A percentile compares a stretch with the other conserved stretches of the same genome.
Evolutionary conservation across 208 protist genomes (phyloP).

Genomic region (Leishmania gerbilli): DNA sequence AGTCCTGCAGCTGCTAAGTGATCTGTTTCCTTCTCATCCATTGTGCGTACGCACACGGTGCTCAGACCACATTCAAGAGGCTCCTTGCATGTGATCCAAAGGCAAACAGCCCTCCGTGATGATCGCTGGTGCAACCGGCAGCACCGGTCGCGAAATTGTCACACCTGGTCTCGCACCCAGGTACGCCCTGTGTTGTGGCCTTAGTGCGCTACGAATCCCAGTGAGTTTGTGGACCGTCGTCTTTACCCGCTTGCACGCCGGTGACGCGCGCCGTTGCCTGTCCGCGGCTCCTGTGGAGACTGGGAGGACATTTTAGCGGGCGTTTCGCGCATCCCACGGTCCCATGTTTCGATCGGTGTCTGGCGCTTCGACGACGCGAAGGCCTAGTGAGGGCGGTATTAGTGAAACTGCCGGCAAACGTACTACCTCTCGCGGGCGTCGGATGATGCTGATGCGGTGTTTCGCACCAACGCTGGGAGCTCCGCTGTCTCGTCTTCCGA

Average conservation of each 20-base stretch:
- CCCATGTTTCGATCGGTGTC: constrained; percentile 45
- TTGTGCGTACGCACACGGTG: not conserved
- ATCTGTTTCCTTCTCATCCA: not conserved
- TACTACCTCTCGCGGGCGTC: not conserved
- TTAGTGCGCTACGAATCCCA: constrained; percentile 55
- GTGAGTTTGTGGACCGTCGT: constrained; percentile 52
- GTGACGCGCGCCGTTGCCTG: constrained; percentile 52
- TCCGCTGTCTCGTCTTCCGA: not conserved
- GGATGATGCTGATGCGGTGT: constrained; percentile 8
- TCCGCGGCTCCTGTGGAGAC: constrained; percentile 61
- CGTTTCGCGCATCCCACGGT: constrained; percentile 44
- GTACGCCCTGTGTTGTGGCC: constrained; percentile 60
- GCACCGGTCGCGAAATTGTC: constrained; percentile 58
- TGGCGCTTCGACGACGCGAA: constrained; percentile 39
- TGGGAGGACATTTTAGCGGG: constrained; percentile 62
- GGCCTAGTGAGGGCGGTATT: constrained; percentile 20
- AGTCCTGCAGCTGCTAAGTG: not conserved
- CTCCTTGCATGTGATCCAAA: constrained; percentile 27
- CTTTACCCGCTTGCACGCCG: constrained; percentile 47
- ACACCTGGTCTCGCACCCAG: constrained; percentile 60
- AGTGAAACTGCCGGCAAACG: constrained; percentile 11
- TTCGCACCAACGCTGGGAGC: not conserved
- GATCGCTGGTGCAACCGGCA: constrained; percentile 64
- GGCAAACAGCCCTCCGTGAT: constrained; percentile 60
- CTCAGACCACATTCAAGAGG: not conserved